phyloP scores from a whole-genome alignment of 1,284 basidiomycete genomes.

The Omphalotus olearius region DNA sequence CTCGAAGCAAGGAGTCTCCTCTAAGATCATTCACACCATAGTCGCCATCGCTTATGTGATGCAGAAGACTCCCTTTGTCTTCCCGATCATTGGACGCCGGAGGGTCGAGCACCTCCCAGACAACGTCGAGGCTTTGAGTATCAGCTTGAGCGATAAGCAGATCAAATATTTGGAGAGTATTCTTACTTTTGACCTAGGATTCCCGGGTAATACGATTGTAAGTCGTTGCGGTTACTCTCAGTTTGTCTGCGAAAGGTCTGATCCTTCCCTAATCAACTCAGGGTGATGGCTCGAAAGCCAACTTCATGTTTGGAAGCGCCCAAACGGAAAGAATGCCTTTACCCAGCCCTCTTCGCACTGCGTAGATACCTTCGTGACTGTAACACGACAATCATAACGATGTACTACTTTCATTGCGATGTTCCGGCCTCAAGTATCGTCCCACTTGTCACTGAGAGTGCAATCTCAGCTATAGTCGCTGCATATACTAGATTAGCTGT shows the following conservation, averaged over 20 bases:
- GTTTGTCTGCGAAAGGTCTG: neutral
- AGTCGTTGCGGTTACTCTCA: neutral
- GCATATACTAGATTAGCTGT: no score
- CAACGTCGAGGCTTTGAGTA: conserved; percentile 3
- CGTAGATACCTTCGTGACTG: no score
- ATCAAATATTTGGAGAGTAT: neutral
- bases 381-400: no score
- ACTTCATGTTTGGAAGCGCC: neutral
- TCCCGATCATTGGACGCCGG: conserved; percentile 1
- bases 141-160: neutral
- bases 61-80: conserved; percentile 5
- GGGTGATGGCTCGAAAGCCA: conserved; percentile 8
- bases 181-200: neutral
- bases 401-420: no score
- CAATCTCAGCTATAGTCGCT: no score
- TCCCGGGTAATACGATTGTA: neutral
- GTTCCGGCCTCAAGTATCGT: no score
- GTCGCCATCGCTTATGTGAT: conserved; percentile 4
- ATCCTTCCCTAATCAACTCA: neutral
- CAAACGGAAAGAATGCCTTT: neutral
- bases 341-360: conserved; percentile 2
- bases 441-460: no score
- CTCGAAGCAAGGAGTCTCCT: no score
- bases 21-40: conserved; percentile 8
- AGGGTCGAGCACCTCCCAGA: neutral